Conservation (phyloP, 2,329 filamentous ascomycete species). For the Torrubiella hemipterigena region DNA sequence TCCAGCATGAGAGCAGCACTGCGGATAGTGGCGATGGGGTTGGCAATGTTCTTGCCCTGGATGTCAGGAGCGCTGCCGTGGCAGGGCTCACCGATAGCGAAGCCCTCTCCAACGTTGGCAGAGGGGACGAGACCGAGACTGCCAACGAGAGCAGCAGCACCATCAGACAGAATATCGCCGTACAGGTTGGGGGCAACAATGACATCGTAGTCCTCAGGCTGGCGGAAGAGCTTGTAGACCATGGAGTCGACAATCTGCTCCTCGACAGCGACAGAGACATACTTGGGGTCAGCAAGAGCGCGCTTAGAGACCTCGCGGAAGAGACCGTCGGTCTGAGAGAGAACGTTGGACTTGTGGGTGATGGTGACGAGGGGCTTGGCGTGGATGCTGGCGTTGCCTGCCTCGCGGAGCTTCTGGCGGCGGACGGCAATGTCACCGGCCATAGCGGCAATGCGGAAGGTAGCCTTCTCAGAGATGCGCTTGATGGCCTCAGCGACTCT, state of each 20-base stretch:
- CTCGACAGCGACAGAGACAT: conserved; percentile 58
- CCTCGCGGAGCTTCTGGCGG: conserved; percentile 65
- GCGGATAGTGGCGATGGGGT: conserved; percentile 89
- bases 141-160: conserved; percentile 85
- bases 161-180: conserved; percentile 92
- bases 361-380: conserved; percentile 71
- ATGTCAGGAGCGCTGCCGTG: conserved; percentile 96
- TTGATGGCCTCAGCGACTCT: conserved; percentile 97
- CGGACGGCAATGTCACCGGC: conserved; percentile 89
- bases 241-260: conserved; percentile 99
- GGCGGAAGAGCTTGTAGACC: conserved; percentile 99
- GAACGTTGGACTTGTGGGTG: conserved; percentile 96
- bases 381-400: conserved; percentile 48
- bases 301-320: conserved; percentile 73
- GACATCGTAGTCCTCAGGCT: conserved; percentile 90
- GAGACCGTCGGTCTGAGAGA: conserved; percentile 90
- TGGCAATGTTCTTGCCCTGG: conserved; percentile 76
- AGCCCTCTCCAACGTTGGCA: conserved; percentile 87
- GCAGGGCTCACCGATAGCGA: conserved; percentile 96
- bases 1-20: conserved; percentile 92
- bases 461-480: conserved; percentile 81
- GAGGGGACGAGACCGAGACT: conserved; percentile 85
- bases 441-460: conserved; percentile 77
- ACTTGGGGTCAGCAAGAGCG: conserved; percentile 56
- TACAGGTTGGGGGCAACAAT: conserved; percentile 97